Evolutionary conservation across 2,329 filamentous ascomycete genomes (phyloP).

Genomic region (Teratosphaeria nubilosa): DNA sequence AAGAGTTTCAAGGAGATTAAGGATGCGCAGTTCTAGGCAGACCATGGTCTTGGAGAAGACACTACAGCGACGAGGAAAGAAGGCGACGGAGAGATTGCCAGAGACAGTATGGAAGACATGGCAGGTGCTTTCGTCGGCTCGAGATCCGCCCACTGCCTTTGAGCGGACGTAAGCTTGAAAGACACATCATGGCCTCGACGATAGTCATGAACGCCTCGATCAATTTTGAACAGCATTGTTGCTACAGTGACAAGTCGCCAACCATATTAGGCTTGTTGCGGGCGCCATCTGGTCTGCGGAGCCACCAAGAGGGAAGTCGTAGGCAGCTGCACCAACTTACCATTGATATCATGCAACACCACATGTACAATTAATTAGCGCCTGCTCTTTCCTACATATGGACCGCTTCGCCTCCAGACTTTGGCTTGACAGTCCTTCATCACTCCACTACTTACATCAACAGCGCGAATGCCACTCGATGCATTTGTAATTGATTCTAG

Average conservation of each 20-base stretch:
- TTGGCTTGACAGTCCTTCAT: neutral
- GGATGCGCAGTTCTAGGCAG: slow-evolving; percentile 14
- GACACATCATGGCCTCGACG: no score
- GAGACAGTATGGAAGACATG: neutral
- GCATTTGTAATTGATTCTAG: no score
- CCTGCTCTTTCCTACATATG: neutral
- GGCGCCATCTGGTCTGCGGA: neutral
- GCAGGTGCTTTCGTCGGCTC: neutral
- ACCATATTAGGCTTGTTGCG: neutral
- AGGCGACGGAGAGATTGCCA: neutral
- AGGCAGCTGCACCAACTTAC: neutral
- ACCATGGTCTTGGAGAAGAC: neutral
- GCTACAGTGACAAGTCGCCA: neutral
- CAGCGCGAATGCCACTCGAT: neutral
- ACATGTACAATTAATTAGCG: neutral
- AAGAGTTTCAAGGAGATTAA: slow-evolving; percentile 33
- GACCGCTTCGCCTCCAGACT: neutral
- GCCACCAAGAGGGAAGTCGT: neutral
- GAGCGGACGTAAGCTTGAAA: neutral
- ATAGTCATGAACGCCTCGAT: no score
- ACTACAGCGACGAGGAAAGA: neutral
- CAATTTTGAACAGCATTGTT: neutral
- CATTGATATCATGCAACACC: neutral
- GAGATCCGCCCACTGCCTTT: neutral
- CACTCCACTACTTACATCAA: neutral